Percentiles rank a stretch among this genome's conserved stretches.
Evolutionary conservation across 2,329 filamentous ascomycete species (phyloP).

Genomic region (Cercospora berteroae): DNA sequence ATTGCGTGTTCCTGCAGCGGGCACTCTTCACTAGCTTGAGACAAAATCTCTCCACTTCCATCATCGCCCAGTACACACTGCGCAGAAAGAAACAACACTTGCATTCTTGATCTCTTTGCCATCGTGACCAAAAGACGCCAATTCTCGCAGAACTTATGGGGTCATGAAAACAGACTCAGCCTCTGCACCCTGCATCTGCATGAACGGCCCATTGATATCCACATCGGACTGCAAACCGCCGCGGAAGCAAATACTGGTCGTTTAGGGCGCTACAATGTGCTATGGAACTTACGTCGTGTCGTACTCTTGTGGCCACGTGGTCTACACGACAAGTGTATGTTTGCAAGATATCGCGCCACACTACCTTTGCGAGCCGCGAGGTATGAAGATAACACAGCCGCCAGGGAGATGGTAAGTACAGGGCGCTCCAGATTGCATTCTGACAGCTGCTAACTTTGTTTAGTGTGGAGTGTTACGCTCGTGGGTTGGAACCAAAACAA

Average conservation of each 20-base stretch:
- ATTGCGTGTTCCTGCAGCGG: constrained; percentile 11
- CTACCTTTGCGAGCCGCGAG: constrained; percentile 27
- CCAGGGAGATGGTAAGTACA: constrained; percentile 16
- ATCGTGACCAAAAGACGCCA: background rate
- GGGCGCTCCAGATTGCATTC: background rate
- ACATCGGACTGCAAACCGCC: constrained; percentile 7
- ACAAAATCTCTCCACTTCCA: constrained; percentile 12
- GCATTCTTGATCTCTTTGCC: background rate
- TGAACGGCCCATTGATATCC: background rate
- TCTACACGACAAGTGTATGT: constrained; percentile 21
- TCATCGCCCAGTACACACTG: constrained; percentile 1
- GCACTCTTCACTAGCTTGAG: constrained; percentile 12
- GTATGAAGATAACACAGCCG: constrained; percentile 28
- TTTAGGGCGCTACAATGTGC: constrained; percentile 19
- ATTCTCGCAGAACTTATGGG: background rate
- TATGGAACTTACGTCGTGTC: constrained; percentile 26
- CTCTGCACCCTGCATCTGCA: constrained; percentile 6
- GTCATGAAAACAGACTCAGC: background rate
- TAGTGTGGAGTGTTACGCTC: constrained; percentile 24
- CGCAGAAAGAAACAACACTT: background rate
- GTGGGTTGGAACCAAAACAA: constrained; percentile 20
- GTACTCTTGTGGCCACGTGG: constrained; percentile 27
- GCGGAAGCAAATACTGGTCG: background rate
- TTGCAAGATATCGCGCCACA: constrained; percentile 25
- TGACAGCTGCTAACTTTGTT: background rate